These are phyloP conservation scores for Kokia cookei DNA, from an alignment of 441 rosid genomes.

Conservation along the genomic window DNA sequence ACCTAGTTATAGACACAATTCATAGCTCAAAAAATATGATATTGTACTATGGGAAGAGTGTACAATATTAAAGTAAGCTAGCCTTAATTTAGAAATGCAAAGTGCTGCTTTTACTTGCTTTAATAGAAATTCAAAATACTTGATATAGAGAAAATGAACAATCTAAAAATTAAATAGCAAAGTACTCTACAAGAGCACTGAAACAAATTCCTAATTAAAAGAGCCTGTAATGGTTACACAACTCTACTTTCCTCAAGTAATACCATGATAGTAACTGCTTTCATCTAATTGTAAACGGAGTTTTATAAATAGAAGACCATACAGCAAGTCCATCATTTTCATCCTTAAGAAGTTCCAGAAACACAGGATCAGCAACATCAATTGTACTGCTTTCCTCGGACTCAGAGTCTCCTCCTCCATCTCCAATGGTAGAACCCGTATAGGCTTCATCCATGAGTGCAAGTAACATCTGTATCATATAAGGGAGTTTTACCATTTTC, in stretches of 20 bases:
- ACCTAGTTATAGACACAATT: too few species aligned
- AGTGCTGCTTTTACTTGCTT: too few species aligned
- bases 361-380: too few species aligned
- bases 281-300: conserved; percentile 5
- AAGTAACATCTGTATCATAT: conserved; percentile 18
- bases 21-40: background rate
- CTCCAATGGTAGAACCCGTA: too few species aligned
- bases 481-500: conserved; percentile 7
- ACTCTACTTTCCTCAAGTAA: background rate
- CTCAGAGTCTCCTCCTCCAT: too few species aligned
- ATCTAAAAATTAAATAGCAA: background rate
- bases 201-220: background rate
- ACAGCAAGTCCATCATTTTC: conserved; percentile 63
- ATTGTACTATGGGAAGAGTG: background rate
- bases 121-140: background rate
- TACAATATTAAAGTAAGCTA: background rate
- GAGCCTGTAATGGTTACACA: background rate
- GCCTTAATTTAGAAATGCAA: background rate
- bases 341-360: too few species aligned
- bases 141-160: background rate
- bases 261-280: background rate
- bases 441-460: too few species aligned
- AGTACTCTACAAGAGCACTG: background rate
- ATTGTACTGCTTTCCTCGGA: too few species aligned
- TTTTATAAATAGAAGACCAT: conserved; percentile 19